Evolutionary conservation across 306 rosid species (phyloP).

Genomic region (Citrullus amarus): DNA sequence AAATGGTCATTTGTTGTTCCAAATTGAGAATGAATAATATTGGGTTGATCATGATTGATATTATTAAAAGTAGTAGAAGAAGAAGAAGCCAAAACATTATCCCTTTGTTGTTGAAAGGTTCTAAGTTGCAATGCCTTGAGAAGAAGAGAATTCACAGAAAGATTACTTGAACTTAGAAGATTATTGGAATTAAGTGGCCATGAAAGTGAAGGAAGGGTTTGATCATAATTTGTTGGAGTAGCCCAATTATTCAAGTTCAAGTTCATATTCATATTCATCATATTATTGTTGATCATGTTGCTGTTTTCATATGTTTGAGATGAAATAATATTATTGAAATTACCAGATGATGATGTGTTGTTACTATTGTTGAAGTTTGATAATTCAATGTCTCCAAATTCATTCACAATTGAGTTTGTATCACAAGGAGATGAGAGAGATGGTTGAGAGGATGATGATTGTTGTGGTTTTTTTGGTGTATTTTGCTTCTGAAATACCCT

Average conservation of each 20-base stretch:
- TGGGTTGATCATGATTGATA: constrained; percentile 13
- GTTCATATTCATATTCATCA: constrained; percentile 21
- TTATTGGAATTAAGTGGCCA: constrained; percentile 37
- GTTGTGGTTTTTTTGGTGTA: constrained; percentile 48
- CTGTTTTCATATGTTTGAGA: constrained; percentile 19
- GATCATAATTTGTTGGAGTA: neutral
- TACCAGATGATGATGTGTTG: constrained; percentile 2
- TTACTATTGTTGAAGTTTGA: constrained; percentile 30
- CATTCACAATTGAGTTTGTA: constrained; percentile 48
- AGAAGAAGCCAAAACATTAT: constrained; percentile 7
- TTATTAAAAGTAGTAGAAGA: constrained; percentile 8
- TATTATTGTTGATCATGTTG: constrained; percentile 7
- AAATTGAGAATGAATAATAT: constrained; percentile 25
- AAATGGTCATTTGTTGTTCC: constrained; percentile 18
- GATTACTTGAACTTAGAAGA: constrained; percentile 37
- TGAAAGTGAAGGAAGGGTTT: constrained; percentile 18
- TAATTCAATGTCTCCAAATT: constrained; percentile 55
- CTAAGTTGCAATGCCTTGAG: constrained; percentile 83
- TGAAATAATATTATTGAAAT: constrained; percentile 17
- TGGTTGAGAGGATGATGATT: constrained; percentile 38
- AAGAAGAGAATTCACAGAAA: constrained; percentile 58
- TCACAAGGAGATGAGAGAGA: constrained; percentile 60
- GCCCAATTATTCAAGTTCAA: constrained; percentile 21
- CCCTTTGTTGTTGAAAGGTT: constrained; percentile 43
- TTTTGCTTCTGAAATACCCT: constrained; percentile 72